These are phyloP conservation scores for Debaryomyces subglobosus DNA, from an alignment of 1,139 yeast species.

Conservation along the genomic window DNA sequence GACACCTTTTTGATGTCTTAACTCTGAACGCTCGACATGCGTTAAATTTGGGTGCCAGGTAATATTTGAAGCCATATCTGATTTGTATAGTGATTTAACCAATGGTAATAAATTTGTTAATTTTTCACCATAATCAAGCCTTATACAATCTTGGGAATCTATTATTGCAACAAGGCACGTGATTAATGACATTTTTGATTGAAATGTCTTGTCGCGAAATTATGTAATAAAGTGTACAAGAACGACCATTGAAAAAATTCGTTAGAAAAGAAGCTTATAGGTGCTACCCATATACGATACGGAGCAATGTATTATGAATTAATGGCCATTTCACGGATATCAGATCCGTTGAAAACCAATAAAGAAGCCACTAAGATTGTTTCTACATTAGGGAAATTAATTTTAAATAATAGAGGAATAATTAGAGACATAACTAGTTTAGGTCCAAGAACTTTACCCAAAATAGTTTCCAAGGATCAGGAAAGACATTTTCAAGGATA, in stretches of 20 bases:
- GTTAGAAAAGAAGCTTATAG: not conserved
- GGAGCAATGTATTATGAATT: constrained; percentile 80
- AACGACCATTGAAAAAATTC: constrained; percentile 2
- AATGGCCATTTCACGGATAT: constrained; percentile 83
- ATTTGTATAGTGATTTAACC: not conserved
- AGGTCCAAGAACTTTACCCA: constrained; percentile 80
- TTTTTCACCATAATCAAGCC: constrained; percentile 2
- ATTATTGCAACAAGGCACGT: constrained; percentile 8
- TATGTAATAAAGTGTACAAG: not conserved
- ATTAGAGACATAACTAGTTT: constrained; percentile 79
- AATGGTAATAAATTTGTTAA: not conserved
- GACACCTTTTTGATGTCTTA: constrained; percentile 82
- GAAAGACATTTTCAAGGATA: constrained; percentile 90
- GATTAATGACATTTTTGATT: not conserved
- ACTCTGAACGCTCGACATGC: constrained; percentile 71
- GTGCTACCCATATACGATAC: not conserved
- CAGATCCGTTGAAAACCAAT: constrained; percentile 56
- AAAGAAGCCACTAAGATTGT: constrained; percentile 72
- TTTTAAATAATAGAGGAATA: constrained; percentile 89
- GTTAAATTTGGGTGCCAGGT: constrained; percentile 95
- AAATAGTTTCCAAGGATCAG: constrained; percentile 80
- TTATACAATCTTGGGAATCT: not conserved
- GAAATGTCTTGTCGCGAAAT: not conserved
- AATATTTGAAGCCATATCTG: constrained; percentile 84
- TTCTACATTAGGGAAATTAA: constrained; percentile 80